Evolutionary conservation across 495 filamentous ascomycete genomes (phyloP).

Genomic region (Aspergillus bridgeri): DNA sequence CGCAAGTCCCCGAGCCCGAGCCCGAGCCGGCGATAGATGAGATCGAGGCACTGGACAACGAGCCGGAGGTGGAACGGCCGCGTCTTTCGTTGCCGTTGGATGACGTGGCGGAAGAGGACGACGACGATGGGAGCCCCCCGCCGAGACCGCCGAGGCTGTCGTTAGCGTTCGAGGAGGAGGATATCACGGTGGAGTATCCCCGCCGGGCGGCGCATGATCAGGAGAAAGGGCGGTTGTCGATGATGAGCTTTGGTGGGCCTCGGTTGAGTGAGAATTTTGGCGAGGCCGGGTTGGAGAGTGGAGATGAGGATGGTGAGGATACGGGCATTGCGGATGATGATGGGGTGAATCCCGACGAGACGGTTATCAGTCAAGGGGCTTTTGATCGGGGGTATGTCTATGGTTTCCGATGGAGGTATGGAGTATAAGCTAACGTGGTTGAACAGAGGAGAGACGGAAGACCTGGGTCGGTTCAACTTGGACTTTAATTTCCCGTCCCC

Average conservation of each 20-base stretch:
- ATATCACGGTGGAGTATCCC: conserved; percentile 69
- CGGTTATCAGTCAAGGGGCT: conserved; percentile 31
- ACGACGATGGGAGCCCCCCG: conserved; percentile 49
- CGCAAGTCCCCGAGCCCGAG: conserved; percentile 31
- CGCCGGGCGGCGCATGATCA: conserved; percentile 57
- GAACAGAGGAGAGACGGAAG: conserved; percentile 46
- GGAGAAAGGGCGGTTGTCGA: conserved; percentile 40
- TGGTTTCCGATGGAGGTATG: conserved; percentile 9
- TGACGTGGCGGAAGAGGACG: conserved; percentile 41
- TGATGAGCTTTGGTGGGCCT: conserved; percentile 53
- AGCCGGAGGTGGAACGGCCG: conserved; percentile 59
- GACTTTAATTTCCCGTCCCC: conserved; percentile 45
- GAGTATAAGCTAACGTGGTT: conserved; percentile 24
- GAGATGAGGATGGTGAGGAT: conserved; percentile 45
- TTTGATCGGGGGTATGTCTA: conserved; percentile 43
- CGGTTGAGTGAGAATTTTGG: conserved; percentile 64
- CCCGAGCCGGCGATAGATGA: conserved; percentile 31
- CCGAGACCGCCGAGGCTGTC: conserved; percentile 59
- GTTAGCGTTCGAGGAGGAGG: conserved; percentile 63
- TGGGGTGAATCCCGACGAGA: conserved; percentile 28
- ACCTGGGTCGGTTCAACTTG: conserved; percentile 42
- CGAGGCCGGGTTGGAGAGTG: conserved; percentile 46
- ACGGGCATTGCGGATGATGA: conserved; percentile 41
- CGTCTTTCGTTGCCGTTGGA: conserved; percentile 70
- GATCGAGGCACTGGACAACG: conserved; percentile 61